Conservation (phyloP, 2,329 filamentous ascomycete genomes). For the Venturia asperata region DNA sequence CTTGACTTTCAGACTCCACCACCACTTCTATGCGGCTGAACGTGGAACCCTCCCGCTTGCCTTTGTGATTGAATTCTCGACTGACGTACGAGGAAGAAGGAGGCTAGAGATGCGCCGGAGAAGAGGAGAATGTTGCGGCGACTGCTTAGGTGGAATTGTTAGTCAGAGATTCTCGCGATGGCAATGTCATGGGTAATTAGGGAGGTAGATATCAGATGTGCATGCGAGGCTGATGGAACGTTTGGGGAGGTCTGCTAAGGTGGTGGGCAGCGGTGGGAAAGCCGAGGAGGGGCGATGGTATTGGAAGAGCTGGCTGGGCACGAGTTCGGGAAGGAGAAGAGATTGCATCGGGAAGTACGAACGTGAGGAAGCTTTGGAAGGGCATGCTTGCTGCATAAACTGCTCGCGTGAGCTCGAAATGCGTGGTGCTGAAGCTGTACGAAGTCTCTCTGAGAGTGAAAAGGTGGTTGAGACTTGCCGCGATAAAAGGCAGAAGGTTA, state of each 20-base stretch:
- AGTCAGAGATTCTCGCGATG: background rate
- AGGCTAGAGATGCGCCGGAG: background rate
- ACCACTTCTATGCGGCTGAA: constrained; percentile 5
- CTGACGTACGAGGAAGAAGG: background rate
- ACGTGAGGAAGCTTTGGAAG: constrained; percentile 2
- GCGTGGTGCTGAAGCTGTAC: background rate
- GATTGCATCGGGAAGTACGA: background rate
- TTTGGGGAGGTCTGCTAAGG: background rate
- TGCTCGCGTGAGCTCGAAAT: constrained; percentile 4
- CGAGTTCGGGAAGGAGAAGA: background rate
- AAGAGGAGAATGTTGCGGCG: constrained; percentile 6
- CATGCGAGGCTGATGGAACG: background rate
- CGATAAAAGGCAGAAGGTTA: background rate
- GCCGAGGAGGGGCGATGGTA: background rate
- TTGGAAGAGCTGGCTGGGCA: background rate
- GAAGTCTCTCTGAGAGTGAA: background rate
- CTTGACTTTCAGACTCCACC: background rate
- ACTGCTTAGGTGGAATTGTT: background rate
- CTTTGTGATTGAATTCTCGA: constrained; percentile 1
- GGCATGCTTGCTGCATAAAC: background rate
- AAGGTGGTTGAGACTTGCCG: background rate
- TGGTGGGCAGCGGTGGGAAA: background rate
- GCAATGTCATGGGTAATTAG: background rate
- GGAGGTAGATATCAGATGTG: background rate
- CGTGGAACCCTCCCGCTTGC: background rate